A percentile compares a stretch with the other conserved stretches of the same genome.
Conservation (phyloP, 495 filamentous ascomycete genomes). For the Hypoxylon trugodes region DNA sequence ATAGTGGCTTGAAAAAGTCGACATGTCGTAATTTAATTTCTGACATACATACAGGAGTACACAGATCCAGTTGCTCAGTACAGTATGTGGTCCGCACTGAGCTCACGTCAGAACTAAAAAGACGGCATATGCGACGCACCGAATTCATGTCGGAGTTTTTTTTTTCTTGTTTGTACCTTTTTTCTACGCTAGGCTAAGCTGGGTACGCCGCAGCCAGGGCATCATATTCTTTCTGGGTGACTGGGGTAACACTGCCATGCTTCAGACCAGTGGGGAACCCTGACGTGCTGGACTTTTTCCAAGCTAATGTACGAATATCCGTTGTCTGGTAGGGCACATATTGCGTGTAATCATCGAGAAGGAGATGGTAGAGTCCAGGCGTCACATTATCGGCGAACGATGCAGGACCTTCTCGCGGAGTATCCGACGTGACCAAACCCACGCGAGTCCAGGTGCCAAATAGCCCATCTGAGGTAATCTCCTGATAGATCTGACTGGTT, state of each 20-base stretch:
- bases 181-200: no score
- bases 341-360: slow-evolving; percentile 49
- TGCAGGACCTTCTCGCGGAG: slow-evolving; percentile 47
- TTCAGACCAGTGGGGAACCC: slow-evolving; percentile 46
- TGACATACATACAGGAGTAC: no score
- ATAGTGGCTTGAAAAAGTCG: no score
- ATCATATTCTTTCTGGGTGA: slow-evolving; percentile 43
- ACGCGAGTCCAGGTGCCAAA: slow-evolving; percentile 50
- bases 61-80: no score
- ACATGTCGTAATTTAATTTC: no score
- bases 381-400: slow-evolving; percentile 46
- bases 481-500: slow-evolving; percentile 43
- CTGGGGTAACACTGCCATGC: slow-evolving; percentile 46
- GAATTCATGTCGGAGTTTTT: no score
- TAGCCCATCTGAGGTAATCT: slow-evolving; percentile 44
- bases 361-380: slow-evolving; percentile 44
- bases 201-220: slow-evolving; percentile 44
- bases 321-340: slow-evolving; percentile 46
- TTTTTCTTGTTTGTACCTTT: no score
- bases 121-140: no score
- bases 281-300: slow-evolving; percentile 35
- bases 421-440: slow-evolving; percentile 31
- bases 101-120: no score
- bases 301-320: slow-evolving; percentile 37
- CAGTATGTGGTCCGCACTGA: no score